These are phyloP conservation scores for Phellopilus nigrolimitatus DNA, from an alignment of 1,284 basidiomycete genomes.

Conservation along the genomic window DNA sequence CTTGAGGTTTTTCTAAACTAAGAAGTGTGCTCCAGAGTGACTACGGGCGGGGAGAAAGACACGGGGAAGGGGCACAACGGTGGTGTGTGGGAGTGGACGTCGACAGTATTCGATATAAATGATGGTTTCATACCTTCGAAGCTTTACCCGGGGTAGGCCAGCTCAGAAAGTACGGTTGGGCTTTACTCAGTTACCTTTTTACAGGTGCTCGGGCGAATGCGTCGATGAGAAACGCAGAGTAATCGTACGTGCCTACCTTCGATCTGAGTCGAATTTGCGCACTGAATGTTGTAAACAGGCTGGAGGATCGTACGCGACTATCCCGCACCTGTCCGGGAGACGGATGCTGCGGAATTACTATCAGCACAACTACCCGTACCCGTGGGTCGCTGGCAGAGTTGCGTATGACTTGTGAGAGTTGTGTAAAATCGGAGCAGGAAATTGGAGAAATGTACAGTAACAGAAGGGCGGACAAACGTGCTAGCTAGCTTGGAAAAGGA, in stretches of 20 bases:
- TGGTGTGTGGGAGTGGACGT: constrained; percentile 99
- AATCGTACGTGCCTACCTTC: constrained; percentile 54
- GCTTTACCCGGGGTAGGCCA: constrained; percentile 76
- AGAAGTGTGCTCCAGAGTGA: constrained; percentile 41
- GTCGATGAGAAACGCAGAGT: constrained; percentile 82
- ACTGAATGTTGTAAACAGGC: constrained; percentile 44
- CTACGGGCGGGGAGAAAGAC: constrained; percentile 45
- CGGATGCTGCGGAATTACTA: constrained; percentile 82
- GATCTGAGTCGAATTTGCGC: background rate
- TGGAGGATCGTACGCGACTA: constrained; percentile 87
- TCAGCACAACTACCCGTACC: constrained; percentile 70
- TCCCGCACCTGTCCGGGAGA: constrained; percentile 76
- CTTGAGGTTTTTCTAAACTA: background rate
- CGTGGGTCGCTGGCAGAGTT: constrained; percentile 67
- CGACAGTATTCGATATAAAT: constrained; percentile 65
- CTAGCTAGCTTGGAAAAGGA: background rate
- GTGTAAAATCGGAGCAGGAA: background rate
- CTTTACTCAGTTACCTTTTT: background rate
- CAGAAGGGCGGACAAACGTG: background rate
- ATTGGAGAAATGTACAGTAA: background rate
- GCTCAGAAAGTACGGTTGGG: background rate
- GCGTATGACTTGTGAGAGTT: constrained; percentile 56
- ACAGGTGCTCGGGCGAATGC: constrained; percentile 82
- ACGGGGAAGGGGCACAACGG: constrained; percentile 75
- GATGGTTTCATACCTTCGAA: constrained; percentile 74